A percentile compares a stretch with the other conserved stretches of the same genome.
Conservation (phyloP, 129 eudicot species). For the Ambrosia trifida region DNA sequence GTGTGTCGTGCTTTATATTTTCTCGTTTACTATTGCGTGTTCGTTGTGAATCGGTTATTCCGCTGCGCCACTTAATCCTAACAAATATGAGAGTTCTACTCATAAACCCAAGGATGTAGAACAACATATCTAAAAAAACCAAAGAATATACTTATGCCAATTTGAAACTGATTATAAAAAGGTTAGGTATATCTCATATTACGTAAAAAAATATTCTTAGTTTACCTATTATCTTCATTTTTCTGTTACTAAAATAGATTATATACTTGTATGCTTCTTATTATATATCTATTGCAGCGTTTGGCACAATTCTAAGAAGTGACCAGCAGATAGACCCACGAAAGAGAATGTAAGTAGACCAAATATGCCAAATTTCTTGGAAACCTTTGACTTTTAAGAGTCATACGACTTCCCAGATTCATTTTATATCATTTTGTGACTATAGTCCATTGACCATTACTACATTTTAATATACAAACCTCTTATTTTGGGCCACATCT, state of each 20-base stretch:
- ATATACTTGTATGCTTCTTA: constrained; percentile 7
- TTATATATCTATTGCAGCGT: constrained; percentile 53
- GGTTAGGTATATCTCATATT: constrained; percentile 42
- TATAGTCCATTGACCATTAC: too few species aligned
- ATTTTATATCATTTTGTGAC: not conserved
- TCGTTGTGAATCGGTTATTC: too few species aligned
- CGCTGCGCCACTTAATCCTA: too few species aligned
- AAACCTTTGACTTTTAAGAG: constrained; percentile 2
- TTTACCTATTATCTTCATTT: not conserved
- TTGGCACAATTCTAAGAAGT: constrained; percentile 91
- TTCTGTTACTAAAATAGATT: not conserved
- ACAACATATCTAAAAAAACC: constrained; percentile 78
- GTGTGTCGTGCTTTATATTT: too few species aligned
- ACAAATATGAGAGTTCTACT: constrained; percentile 76
- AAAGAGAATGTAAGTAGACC: constrained; percentile 73
- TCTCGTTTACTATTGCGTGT: too few species aligned
- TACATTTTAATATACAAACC: not conserved
- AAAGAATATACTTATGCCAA: constrained; percentile 85
- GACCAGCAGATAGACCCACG: constrained; percentile 84
- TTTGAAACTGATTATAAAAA: constrained; percentile 90
- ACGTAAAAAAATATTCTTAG: not conserved
- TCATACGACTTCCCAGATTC: not conserved
- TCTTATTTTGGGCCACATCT: not conserved
- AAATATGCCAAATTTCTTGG: not conserved
- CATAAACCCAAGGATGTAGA: constrained; percentile 78